Conservation (phyloP, 2,329 filamentous ascomycete genomes). For the Ilyonectria mors-panacis region DNA sequence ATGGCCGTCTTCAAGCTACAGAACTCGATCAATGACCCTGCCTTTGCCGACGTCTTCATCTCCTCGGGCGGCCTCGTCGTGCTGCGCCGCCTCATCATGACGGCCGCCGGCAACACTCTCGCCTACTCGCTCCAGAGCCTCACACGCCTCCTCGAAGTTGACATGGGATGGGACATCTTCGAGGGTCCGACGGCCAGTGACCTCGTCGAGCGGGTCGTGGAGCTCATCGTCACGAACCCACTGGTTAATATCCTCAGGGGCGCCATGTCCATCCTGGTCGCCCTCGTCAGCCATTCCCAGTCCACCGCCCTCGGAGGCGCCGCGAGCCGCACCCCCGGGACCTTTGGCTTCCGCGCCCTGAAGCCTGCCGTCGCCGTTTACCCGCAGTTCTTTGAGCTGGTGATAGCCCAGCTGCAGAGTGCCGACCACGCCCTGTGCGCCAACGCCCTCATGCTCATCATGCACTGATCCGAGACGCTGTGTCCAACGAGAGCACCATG, state of each 20-base stretch:
- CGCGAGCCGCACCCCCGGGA: conserved; percentile 64
- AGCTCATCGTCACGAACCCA: conserved; percentile 94
- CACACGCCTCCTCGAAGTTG: conserved; percentile 89
- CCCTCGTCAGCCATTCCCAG: conserved; percentile 90
- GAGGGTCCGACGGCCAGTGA: conserved; percentile 74
- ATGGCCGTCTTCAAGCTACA: conserved; percentile 99
- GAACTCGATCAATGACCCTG: conserved; percentile 92
- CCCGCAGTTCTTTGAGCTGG: conserved; percentile 93
- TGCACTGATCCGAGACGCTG: conserved; percentile 91
- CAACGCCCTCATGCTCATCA: conserved; percentile 95
- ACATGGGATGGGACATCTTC: conserved; percentile 97
- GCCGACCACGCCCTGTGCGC: conserved; percentile 96
- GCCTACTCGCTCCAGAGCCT: conserved; percentile 95
- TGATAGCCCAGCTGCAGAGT: conserved; percentile 91
- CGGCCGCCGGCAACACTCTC: conserved; percentile 91
- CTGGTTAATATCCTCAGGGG: conserved; percentile 97
- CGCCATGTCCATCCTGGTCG: conserved; percentile 96
- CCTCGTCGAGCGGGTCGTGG: conserved; percentile 83
- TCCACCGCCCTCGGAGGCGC: conserved; percentile 59
- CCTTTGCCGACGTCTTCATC: conserved; percentile 97
- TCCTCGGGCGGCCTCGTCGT: conserved; percentile 87
- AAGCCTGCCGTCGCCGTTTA: conserved; percentile 93
- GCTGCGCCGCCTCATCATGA: conserved; percentile 86
- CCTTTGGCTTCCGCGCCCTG: conserved; percentile 90
- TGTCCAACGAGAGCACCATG: conserved; percentile 78